Conservation (phyloP, 495 filamentous ascomycete genomes). For the Trichoderma parareesei region DNA sequence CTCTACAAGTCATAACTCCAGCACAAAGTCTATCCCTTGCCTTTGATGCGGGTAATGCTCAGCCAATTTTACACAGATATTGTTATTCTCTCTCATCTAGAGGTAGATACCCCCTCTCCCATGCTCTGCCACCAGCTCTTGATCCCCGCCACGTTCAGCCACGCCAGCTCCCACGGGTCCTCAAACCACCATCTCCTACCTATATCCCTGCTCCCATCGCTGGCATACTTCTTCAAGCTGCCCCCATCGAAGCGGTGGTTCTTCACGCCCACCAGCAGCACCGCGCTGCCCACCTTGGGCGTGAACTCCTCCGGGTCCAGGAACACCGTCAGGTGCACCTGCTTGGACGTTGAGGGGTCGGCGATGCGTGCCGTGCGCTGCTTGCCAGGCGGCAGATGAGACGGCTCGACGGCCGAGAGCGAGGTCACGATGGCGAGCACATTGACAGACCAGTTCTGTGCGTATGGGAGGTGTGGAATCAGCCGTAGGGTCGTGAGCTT, state of each 20-base stretch:
- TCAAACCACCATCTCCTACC: slow-evolving; percentile 36
- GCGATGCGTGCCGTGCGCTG: slow-evolving; percentile 36
- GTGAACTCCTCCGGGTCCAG: slow-evolving; percentile 34
- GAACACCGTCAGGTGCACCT: slow-evolving; percentile 36
- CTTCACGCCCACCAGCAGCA: slow-evolving; percentile 37
- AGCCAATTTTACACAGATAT: no score
- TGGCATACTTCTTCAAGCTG: slow-evolving; percentile 38
- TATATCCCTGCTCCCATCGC: slow-evolving; percentile 23
- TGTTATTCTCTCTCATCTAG: background rate
- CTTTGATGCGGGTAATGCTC: no score
- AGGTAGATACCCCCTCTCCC: background rate
- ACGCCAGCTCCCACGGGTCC: slow-evolving; percentile 27
- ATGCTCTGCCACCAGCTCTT: slow-evolving; percentile 33
- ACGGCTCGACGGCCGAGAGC: slow-evolving; percentile 31
- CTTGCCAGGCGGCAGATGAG: slow-evolving; percentile 26
- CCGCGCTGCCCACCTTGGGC: slow-evolving; percentile 31
- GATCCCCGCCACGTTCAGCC: slow-evolving; percentile 34
- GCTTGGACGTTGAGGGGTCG: slow-evolving; percentile 34
- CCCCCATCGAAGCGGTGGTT: slow-evolving; percentile 42
- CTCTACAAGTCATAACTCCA: no score
- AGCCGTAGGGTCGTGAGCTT: slow-evolving; percentile 34
- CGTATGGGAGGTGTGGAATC: slow-evolving; percentile 37
- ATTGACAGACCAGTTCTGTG: slow-evolving; percentile 43
- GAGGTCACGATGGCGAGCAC: slow-evolving; percentile 34
- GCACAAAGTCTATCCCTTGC: no score